A percentile compares a stretch with the other conserved stretches of the same genome.
Evolutionary conservation across 176 grass and related monocot genomes (phyloP).

Genomic region (Carex myosuroides): DNA sequence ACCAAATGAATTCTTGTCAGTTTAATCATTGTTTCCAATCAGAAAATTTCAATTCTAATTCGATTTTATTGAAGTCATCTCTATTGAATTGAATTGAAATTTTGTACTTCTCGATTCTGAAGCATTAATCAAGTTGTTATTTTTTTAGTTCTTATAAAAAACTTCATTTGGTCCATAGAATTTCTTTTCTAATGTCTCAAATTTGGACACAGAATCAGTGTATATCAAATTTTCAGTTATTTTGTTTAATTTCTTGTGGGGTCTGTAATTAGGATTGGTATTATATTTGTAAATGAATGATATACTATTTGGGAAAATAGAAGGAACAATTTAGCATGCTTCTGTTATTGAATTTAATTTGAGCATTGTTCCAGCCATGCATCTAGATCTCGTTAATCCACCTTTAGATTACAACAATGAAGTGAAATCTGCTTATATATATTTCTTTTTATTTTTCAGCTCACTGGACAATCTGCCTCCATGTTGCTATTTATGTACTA

Average conservation of each 20-base stretch:
- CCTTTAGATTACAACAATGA: background rate
- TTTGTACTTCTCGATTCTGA: too few relatives aligned
- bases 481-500: too few relatives aligned
- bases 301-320: background rate
- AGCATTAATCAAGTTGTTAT: too few relatives aligned
- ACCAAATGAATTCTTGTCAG: too few relatives aligned
- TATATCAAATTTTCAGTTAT: background rate
- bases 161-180: too few relatives aligned
- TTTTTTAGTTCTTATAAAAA: background rate
- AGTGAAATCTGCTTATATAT: background rate
- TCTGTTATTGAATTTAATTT: background rate
- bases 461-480: too few relatives aligned
- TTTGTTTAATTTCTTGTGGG: background rate
- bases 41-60: too few relatives aligned
- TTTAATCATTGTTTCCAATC: too few relatives aligned
- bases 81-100: too few relatives aligned
- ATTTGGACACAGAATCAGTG: background rate
- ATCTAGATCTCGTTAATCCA: constrained; percentile 5
- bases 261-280: background rate
- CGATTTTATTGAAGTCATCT: too few relatives aligned
- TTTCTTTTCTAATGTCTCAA: background rate
- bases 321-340: background rate
- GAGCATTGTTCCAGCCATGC: background rate
- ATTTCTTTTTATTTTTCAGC: too few relatives aligned
- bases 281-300: background rate